These are phyloP conservation scores for Nevesoporus exiguus DNA, from an alignment of 768 basidiomycete species.

Conservation along the genomic window DNA sequence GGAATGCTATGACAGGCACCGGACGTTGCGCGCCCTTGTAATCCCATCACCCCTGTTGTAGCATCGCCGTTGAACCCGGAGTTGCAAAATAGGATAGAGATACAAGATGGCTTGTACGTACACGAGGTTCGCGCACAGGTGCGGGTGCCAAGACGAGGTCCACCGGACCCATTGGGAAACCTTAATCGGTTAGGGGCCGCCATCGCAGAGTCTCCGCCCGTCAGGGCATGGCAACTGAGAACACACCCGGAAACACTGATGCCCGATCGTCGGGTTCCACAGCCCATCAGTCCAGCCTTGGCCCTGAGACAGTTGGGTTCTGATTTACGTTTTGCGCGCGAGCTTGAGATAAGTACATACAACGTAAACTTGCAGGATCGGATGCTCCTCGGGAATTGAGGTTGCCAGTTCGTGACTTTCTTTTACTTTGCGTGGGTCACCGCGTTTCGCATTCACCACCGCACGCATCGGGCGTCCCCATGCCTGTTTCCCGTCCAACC, in stretches of 20 bases:
- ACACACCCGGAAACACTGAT: neutral
- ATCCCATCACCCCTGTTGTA: neutral
- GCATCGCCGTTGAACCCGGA: neutral
- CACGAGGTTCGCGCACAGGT: neutral
- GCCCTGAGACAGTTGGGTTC: slow-evolving; percentile 9
- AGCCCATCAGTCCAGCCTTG: slow-evolving; percentile 1
- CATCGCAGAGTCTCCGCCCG: slow-evolving; percentile 7
- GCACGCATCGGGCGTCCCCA: slow-evolving; percentile 1
- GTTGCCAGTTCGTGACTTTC: neutral
- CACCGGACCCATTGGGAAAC: neutral
- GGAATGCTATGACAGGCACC: neutral
- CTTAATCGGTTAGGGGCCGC: neutral
- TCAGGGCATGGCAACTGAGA: neutral
- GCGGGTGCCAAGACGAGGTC: neutral
- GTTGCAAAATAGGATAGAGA: neutral
- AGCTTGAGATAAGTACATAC: neutral
- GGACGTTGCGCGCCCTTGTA: neutral
- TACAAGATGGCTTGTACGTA: neutral
- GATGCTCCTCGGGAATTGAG: slow-evolving; percentile 1
- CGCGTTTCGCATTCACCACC: neutral
- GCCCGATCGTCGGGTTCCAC: neutral
- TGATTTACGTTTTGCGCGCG: slow-evolving; percentile 22
- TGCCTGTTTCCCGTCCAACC: slow-evolving; percentile 9
- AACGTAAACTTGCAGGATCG: neutral
- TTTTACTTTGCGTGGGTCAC: neutral